phyloP scores from a whole-genome alignment of 495 filamentous ascomycete species.

The Neurospora tetraspora region DNA sequence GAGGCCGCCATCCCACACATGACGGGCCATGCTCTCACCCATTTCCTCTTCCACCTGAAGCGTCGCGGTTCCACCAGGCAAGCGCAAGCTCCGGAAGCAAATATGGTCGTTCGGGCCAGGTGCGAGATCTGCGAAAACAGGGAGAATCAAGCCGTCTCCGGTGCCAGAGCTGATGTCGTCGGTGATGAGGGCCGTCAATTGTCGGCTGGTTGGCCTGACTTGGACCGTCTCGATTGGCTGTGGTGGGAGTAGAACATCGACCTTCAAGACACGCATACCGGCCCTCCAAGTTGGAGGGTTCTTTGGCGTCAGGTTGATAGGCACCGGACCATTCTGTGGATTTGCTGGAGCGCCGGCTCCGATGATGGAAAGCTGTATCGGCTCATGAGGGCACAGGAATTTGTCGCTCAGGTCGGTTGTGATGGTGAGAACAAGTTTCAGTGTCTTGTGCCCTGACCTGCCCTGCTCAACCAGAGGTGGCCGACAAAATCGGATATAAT shows the following conservation, averaged over 20 bases:
- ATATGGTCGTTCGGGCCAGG: constrained; percentile 8
- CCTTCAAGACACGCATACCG: constrained; percentile 33
- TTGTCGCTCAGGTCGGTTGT: constrained; percentile 86
- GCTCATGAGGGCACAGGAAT: constrained; percentile 58
- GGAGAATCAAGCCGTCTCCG: constrained; percentile 25
- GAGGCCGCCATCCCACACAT: constrained; percentile 69
- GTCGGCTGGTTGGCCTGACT: constrained; percentile 25
- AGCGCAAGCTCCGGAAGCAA: constrained; percentile 27
- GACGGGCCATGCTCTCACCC: constrained; percentile 87
- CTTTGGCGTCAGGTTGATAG: constrained; percentile 11
- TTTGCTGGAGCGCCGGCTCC: constrained; percentile 42
- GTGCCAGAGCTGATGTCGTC: constrained; percentile 17
- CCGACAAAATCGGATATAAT: constrained; percentile 71
- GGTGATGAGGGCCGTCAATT: constrained; percentile 20
- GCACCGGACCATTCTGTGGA: constrained; percentile 19
- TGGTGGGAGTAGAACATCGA: constrained; percentile 22
- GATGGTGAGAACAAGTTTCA: constrained; percentile 55
- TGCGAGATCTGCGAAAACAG: constrained; percentile 25
- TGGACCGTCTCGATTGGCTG: constrained; percentile 20
- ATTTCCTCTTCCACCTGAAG: constrained; percentile 72
- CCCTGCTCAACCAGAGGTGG: constrained; percentile 39
- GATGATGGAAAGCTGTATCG: constrained; percentile 45
- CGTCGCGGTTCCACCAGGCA: constrained; percentile 19
- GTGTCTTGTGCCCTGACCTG: constrained; percentile 21
- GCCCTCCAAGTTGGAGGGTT: constrained; percentile 22